Evolutionary conservation across 768 basidiomycete species (phyloP).

Genomic region (Cystobasidium onofrii): DNA sequence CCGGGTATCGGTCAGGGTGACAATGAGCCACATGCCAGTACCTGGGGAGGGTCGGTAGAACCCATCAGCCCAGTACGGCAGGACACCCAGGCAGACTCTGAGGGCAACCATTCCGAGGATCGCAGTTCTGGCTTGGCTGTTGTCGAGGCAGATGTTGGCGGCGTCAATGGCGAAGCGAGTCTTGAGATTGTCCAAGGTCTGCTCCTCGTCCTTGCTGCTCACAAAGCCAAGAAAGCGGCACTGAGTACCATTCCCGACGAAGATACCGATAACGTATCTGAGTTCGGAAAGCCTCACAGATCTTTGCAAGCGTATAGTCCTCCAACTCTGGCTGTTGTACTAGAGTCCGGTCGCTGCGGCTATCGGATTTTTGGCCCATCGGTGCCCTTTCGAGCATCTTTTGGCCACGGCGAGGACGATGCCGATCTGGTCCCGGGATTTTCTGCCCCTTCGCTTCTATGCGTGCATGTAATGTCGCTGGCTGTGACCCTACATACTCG

Average conservation of each 20-base stretch:
- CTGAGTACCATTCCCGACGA: not conserved
- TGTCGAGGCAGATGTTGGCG: slow-evolving; percentile 18
- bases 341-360: slow-evolving; percentile 12
- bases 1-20: not conserved
- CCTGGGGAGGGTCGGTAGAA: not conserved
- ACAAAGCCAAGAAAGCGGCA: not conserved
- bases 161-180: slow-evolving; percentile 12
- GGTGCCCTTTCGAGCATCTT: not conserved
- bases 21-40: not conserved
- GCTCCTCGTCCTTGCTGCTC: not conserved
- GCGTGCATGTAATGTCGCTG: not conserved
- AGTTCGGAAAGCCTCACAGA: not conserved
- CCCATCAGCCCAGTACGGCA: not conserved
- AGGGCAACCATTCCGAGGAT: not conserved
- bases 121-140: not conserved
- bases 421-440: not conserved
- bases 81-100: not conserved
- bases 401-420: slow-evolving; percentile 27
- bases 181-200: slow-evolving; percentile 12
- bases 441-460: slow-evolving; percentile 4
- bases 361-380: slow-evolving; percentile 12
- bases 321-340: not conserved
- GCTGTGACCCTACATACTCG: not conserved
- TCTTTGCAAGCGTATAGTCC: not conserved
- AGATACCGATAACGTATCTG: not conserved